A percentile compares a stretch with the other conserved stretches of the same genome.
phyloP scores from a whole-genome alignment of 2,329 filamentous ascomycete species.

The Capronia epimyces region DNA sequence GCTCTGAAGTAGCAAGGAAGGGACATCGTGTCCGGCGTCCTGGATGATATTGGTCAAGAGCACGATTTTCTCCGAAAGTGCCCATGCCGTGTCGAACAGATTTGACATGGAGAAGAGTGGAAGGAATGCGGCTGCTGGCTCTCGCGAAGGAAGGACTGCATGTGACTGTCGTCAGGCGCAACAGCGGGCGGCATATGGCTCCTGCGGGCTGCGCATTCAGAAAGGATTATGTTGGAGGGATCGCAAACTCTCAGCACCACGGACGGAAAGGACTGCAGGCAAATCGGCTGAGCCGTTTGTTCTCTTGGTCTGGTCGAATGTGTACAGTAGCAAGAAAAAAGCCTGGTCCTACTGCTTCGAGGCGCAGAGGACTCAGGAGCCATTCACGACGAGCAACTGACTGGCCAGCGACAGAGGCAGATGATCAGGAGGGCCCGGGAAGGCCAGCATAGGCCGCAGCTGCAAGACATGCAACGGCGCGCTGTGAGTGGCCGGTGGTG shows the following conservation, averaged over 20 bases:
- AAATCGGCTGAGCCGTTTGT: not conserved
- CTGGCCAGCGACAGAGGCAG: conserved; percentile 23
- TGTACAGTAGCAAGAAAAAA: conserved; percentile 18
- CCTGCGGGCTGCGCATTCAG: conserved; percentile 10
- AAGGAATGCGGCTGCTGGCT: conserved; percentile 14
- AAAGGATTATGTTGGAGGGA: not conserved
- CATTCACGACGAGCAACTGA: conserved; percentile 20
- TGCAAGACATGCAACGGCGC: conserved; percentile 26
- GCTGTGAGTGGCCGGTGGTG: conserved; percentile 23
- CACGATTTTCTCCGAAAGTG: conserved; percentile 25
- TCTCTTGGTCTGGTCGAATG: conserved; percentile 10
- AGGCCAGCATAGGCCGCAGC: conserved; percentile 23
- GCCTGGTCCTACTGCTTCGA: conserved; percentile 19
- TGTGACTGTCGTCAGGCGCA: conserved; percentile 23
- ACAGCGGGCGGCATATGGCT: conserved; percentile 18
- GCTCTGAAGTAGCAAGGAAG: conserved; percentile 21
- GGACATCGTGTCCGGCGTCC: conserved; percentile 23
- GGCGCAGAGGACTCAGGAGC: conserved; percentile 23
- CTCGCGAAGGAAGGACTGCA: conserved; percentile 17
- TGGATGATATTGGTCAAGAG: conserved; percentile 29
- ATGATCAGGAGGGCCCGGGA: conserved; percentile 26
- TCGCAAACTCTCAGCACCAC: not conserved
- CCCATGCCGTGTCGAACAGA: conserved; percentile 22
- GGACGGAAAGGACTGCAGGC: conserved; percentile 15
- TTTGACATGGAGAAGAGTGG: conserved; percentile 24